These are phyloP conservation scores for Hypsizygus ulmarius DNA, from an alignment of 1,284 basidiomycete species.

Conservation along the genomic window DNA sequence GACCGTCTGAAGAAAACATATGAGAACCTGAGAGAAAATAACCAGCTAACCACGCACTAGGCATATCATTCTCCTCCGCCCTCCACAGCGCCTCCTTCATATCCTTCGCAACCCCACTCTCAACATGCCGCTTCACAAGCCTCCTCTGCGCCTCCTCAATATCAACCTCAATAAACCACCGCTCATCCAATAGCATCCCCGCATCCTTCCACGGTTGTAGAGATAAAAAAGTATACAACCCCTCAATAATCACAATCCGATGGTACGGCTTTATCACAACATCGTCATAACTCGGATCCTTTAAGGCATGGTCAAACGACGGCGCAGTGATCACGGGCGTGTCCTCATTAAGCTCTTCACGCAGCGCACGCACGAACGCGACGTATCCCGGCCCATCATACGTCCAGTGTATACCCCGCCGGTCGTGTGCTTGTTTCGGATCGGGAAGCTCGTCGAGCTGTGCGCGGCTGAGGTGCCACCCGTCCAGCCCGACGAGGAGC, in stretches of 20 bases:
- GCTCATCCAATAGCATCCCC: constrained; percentile 68
- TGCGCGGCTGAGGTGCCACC: constrained; percentile 77
- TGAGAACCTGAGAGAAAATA: constrained; percentile 6
- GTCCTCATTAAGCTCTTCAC: constrained; percentile 32
- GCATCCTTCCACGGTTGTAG: constrained; percentile 73
- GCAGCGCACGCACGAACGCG: constrained; percentile 56
- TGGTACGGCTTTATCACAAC: constrained; percentile 60
- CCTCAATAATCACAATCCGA: constrained; percentile 80
- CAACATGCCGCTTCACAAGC: constrained; percentile 72
- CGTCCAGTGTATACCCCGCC: constrained; percentile 71
- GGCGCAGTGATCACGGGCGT: constrained; percentile 54
- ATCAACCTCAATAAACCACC: constrained; percentile 75
- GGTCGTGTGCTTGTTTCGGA: constrained; percentile 67
- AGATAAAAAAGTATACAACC: constrained; percentile 77
- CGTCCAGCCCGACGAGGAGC: constrained; percentile 75
- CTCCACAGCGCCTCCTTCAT: constrained; percentile 66
- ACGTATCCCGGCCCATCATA: constrained; percentile 67
- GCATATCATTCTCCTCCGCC: constrained; percentile 72
- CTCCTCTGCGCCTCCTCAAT: constrained; percentile 58
- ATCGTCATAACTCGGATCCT: constrained; percentile 58
- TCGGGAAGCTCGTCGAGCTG: constrained; percentile 69
- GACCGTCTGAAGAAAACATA: constrained; percentile 42
- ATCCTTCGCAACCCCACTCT: constrained; percentile 70
- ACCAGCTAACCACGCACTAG: constrained; percentile 50
- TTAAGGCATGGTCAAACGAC: constrained; percentile 73